These are phyloP conservation scores for Barbatosphaeria neglecta DNA, from an alignment of 495 filamentous ascomycete genomes.

Conservation along the genomic window DNA sequence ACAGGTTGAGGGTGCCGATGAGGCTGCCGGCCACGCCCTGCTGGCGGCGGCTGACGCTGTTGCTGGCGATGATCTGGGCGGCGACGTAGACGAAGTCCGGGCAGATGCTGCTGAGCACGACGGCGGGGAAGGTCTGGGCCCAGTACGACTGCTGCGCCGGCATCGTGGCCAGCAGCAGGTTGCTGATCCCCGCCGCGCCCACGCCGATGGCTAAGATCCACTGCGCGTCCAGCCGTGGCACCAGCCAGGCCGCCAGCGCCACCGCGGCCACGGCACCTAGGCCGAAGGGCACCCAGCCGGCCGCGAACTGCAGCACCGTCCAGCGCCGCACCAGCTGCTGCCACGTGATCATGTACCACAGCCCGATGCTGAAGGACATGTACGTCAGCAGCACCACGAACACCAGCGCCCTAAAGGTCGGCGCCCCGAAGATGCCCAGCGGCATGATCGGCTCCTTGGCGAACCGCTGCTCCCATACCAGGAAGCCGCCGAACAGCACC, in stretches of 20 bases:
- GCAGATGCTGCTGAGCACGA: slow-evolving; percentile 31
- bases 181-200: slow-evolving; percentile 23
- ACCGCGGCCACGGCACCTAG: slow-evolving; percentile 27
- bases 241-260: slow-evolving; percentile 34
- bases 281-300: slow-evolving; percentile 32
- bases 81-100: slow-evolving; percentile 41
- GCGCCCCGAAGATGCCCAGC: slow-evolving; percentile 37
- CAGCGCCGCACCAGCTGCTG: slow-evolving; percentile 31
- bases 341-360: slow-evolving; percentile 39
- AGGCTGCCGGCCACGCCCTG: slow-evolving; percentile 40
- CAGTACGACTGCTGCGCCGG: slow-evolving; percentile 39
- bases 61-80: slow-evolving; percentile 44
- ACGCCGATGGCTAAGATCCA: slow-evolving; percentile 39
- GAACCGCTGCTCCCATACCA: slow-evolving; percentile 34
- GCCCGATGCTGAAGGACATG: slow-evolving; percentile 37
- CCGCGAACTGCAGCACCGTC: slow-evolving; percentile 28
- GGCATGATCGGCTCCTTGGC: slow-evolving; percentile 37
- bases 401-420: slow-evolving; percentile 35
- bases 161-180: slow-evolving; percentile 34
- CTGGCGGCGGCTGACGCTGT: slow-evolving; percentile 33
- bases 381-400: slow-evolving; percentile 37
- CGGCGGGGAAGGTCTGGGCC: slow-evolving; percentile 38
- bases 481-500: slow-evolving; percentile 26
- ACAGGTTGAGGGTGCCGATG: slow-evolving; percentile 35
- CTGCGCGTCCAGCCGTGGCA: slow-evolving; percentile 36